Percentiles rank a stretch among this genome's conserved stretches.
Evolutionary conservation across 2,329 filamentous ascomycete genomes (phyloP).

Genomic region (Ophiosphaerella korrae): DNA sequence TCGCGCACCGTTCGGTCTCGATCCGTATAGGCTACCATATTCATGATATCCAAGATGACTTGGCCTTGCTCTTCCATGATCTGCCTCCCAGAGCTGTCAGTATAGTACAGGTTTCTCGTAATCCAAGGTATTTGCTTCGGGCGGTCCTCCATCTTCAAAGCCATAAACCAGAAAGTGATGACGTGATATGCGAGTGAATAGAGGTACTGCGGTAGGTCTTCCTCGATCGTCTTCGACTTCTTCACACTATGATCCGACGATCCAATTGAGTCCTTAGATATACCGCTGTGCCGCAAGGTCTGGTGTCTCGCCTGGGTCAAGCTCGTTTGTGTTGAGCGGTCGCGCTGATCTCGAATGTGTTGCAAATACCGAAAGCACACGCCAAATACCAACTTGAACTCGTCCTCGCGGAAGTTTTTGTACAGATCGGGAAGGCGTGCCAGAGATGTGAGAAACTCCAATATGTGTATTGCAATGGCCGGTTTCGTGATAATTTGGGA

Average conservation of each 20-base stretch:
- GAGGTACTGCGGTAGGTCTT: conserved; percentile 90
- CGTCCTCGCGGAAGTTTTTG: conserved; percentile 86
- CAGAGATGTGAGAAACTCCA: conserved; percentile 91
- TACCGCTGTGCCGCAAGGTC: conserved; percentile 50
- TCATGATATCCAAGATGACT: conserved; percentile 94
- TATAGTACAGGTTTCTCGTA: conserved; percentile 78
- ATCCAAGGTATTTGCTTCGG: conserved; percentile 89
- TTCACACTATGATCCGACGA: conserved; percentile 40
- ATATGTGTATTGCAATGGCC: conserved; percentile 88
- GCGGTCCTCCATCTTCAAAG: conserved; percentile 82
- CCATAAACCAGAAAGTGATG: conserved; percentile 96
- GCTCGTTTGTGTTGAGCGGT: conserved; percentile 41
- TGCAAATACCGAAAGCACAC: conserved; percentile 95
- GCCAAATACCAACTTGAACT: conserved; percentile 92
- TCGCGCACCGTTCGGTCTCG: conserved; percentile 76
- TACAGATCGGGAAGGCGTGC: conserved; percentile 84
- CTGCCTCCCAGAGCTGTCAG: conserved; percentile 74
- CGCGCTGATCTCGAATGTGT: conserved; percentile 72
- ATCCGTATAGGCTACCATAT: conserved; percentile 83
- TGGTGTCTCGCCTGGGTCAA: conserved; percentile 42
- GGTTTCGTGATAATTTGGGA: conserved; percentile 94
- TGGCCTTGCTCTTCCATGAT: conserved; percentile 89
- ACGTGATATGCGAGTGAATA: conserved; percentile 93
- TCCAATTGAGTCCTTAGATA: conserved; percentile 49
- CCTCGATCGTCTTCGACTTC: conserved; percentile 55